Evolutionary conservation across 2,329 filamentous ascomycete genomes (phyloP), one percentile per base, ranked within the genome.

Genomic region (Sphaerulina vaccinii): DNA sequence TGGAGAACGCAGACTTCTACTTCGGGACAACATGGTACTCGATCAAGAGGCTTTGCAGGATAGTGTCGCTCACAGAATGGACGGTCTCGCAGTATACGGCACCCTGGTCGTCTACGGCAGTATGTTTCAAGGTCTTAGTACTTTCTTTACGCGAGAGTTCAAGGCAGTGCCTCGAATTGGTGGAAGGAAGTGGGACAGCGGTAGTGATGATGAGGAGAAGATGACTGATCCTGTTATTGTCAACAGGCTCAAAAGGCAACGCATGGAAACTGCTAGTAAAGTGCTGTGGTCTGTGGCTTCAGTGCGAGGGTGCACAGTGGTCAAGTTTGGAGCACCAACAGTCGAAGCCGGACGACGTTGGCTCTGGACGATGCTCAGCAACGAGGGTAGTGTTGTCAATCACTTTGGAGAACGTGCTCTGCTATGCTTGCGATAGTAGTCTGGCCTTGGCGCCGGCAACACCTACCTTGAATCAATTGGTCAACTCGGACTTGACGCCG

Each of bases 301-400:
- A 21, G 83, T 95, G 27, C 80, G 90, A 47, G 86, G 89, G 3
- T 96, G 92, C 65, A 86, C 93, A 3, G 79, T 96, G 21, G 86
- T 97, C 61, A 97, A 97, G 69, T 95, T 97, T 68, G 90, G 88
- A 1, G 88, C 91, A 1, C 79, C 78, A 49, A 86, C 85, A 38
- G 86, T 96, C 19, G 90, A 97, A 68, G 86, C 85, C 21, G 90
- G 86, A 3, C 82, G 88, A 59, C 74, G 80, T 40, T 97, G 91
- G 90, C 77, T 97, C 52, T 83, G 84, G 8, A 78, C 77, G 5
- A 87, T 96, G 81, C 73, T 96, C 40, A 71, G 77, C 39, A 79
- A 82, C 56, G 89, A 96, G 68, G 88, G 87, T 1, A 91, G 82
- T 56, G 76, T 96, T 8, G 72, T 79, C 13, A 69, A 73, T 45